Evolutionary conservation across 768 basidiomycete genomes (phyloP), one percentile per base, ranked within the genome.

Genomic region (Austroboletus eburneus): DNA sequence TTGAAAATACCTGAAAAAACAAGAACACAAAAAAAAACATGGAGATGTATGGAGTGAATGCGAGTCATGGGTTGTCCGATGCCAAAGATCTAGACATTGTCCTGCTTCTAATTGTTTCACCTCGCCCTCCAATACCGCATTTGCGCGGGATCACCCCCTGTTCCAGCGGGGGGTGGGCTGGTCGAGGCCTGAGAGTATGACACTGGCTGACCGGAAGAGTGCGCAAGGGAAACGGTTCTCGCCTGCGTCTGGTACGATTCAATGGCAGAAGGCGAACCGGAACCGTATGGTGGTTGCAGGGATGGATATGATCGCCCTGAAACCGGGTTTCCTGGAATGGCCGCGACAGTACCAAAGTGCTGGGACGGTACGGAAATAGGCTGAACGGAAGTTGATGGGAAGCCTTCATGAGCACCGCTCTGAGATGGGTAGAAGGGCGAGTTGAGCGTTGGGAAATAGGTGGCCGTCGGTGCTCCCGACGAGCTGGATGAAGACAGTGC

Each of bases 391-490:
- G 58, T 56, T 16, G 68, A 47, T 46, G 68, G 55, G 48, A 64
- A 63, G 43, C 58, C 57, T 20, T 65, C 58, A 42, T 69, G 64
- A 7, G 66, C 30, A 46, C 66, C 60, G 40, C 60, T 59, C 43
- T 69, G 66, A 35, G 54, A 52, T 18, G 81, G 81, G 60, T 72
- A 79, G 65, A 80, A 83, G 10, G 81, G 75, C 9, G 79, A 72
- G 51, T 64, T 79, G 32, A 81, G 71, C 14, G 81, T 82, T 34
- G 77, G 75, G 58, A 83, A 75, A 42, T 54, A 74, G 37, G 36
- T 48, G 30, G 63, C 57, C 30, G 62, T 27, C 22, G 59, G 23
- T 8, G 55, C 17, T 21, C 52, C 59, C 40, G 60, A 54, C 44
- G 63, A 44, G 34, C 49, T 53, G 36, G 52, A 47, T 37, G 58